Evolutionary conservation across 306 rosid species (phyloP).

Genomic region (Hippophae tibetana): DNA sequence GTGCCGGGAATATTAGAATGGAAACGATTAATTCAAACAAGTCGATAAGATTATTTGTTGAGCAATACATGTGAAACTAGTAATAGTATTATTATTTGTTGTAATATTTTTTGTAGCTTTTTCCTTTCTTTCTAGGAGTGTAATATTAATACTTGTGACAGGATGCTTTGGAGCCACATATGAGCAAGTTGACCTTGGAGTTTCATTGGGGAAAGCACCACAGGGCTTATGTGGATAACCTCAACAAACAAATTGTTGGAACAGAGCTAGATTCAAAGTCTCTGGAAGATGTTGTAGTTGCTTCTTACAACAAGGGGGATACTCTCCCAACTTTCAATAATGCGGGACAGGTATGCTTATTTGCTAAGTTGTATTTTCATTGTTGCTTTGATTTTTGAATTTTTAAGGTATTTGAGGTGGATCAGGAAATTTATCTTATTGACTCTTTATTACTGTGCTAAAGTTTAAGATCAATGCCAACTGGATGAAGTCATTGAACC

Average conservation of each 20-base stretch:
- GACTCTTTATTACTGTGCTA: background rate
- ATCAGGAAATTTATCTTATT: background rate
- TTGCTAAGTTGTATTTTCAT: background rate
- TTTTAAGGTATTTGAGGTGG: background rate
- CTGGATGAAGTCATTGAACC: too few species aligned
- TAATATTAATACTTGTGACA: conserved; percentile 10
- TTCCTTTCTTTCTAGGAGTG: too few species aligned
- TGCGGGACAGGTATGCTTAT: conserved; percentile 63
- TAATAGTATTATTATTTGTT: conserved; percentile 4
- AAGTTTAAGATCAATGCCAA: too few species aligned
- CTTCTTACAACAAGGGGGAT: conserved; percentile 66
- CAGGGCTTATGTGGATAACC: conserved; percentile 67
- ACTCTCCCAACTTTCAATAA: conserved; percentile 75
- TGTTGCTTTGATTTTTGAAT: conserved; percentile 1
- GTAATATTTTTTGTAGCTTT: background rate
- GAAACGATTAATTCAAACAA: too few species aligned
- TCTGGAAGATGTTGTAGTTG: conserved; percentile 45
- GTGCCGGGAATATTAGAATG: too few species aligned
- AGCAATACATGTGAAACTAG: conserved; percentile 4
- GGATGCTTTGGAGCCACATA: conserved; percentile 84
- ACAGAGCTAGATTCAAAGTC: conserved; percentile 56
- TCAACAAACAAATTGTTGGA: conserved; percentile 69
- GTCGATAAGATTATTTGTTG: background rate
- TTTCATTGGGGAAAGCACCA: conserved; percentile 98
- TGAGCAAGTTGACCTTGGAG: conserved; percentile 73